A percentile compares a stretch with the other conserved stretches of the same genome.
phyloP scores from a whole-genome alignment of 257 asterid species.

The Przewalskia tangutica region DNA sequence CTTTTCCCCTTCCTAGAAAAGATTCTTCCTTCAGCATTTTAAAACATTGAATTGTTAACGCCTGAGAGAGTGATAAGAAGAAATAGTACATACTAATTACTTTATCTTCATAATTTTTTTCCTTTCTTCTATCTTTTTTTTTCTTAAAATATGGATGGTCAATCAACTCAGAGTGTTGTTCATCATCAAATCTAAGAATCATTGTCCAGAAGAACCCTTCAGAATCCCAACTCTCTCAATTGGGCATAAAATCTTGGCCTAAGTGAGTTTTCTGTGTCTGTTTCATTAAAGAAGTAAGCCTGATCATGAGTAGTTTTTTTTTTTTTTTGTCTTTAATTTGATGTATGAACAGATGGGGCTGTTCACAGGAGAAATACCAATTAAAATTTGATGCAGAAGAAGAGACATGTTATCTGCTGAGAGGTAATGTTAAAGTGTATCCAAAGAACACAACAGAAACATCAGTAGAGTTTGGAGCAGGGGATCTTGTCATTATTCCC shows the following conservation, averaged over 20 bases:
- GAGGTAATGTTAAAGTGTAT: constrained; percentile 69
- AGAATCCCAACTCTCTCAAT: constrained; percentile 50
- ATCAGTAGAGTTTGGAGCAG: constrained; percentile 70
- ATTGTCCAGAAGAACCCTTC: constrained; percentile 62
- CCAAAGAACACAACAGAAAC: constrained; percentile 35
- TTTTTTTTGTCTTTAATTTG: no score
- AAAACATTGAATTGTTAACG: no score
- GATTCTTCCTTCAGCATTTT: no score
- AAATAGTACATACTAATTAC: no score
- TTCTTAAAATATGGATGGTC: no score
- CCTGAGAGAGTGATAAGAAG: no score
- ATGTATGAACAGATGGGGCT: constrained; percentile 56
- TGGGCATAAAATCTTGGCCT: constrained; percentile 91
- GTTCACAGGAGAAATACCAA: constrained; percentile 76
- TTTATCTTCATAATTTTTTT: no score
- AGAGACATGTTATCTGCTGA: constrained; percentile 65
- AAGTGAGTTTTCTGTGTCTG: constrained; percentile 35
- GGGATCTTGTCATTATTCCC: constrained; percentile 71
- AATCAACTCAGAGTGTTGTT: no score
- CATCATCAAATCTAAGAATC: constrained; percentile 26
- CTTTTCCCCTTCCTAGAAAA: no score
- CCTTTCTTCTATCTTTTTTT: no score
- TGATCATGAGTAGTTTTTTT: neutral
- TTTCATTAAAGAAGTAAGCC: neutral
- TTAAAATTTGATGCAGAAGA: constrained; percentile 60